phyloP scores from a whole-genome alignment of 495 filamentous ascomycete genomes.

The Aspergillus wentii region DNA sequence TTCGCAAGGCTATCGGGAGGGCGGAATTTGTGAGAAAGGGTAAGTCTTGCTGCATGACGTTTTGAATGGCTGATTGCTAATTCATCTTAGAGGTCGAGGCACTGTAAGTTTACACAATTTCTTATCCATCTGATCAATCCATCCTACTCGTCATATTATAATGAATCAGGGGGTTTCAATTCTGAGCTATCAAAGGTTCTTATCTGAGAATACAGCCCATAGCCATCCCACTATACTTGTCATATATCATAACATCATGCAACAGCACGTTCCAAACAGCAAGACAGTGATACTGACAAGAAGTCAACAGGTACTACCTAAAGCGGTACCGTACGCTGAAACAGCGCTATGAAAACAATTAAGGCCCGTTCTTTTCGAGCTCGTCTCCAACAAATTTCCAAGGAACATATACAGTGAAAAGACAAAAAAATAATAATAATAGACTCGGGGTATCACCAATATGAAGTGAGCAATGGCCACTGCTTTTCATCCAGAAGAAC shows the following conservation, averaged over 20 bases:
- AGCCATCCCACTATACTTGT: constrained; percentile 16
- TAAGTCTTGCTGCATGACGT: constrained; percentile 23
- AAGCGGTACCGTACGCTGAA: constrained; percentile 88
- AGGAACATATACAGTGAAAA: constrained; percentile 12
- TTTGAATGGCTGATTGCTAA: background rate
- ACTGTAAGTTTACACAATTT: constrained; percentile 62
- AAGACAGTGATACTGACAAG: constrained; percentile 11
- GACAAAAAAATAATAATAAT: constrained; percentile 11
- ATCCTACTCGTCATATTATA: constrained; percentile 12
- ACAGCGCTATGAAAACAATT: constrained; percentile 65
- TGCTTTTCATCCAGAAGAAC: constrained; percentile 24
- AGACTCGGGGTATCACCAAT: constrained; percentile 42
- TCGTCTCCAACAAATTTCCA: constrained; percentile 5
- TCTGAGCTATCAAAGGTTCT: too few relatives aligned
- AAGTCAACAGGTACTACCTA: constrained; percentile 72
- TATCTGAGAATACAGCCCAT: too few relatives aligned
- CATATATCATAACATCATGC: constrained; percentile 29
- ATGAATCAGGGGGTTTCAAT: too few relatives aligned
- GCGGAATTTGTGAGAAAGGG: constrained; percentile 92
- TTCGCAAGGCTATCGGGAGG: constrained; percentile 65
- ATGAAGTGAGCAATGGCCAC: constrained; percentile 36
- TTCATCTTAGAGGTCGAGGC: constrained; percentile 71
- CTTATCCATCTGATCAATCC: constrained; percentile 2
- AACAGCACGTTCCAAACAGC: constrained; percentile 6
- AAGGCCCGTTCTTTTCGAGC: constrained; percentile 11